Base-by-base conservation (phyloP, 371 early-diverging fungal species). In the Gilbertella persicaria region DNA sequence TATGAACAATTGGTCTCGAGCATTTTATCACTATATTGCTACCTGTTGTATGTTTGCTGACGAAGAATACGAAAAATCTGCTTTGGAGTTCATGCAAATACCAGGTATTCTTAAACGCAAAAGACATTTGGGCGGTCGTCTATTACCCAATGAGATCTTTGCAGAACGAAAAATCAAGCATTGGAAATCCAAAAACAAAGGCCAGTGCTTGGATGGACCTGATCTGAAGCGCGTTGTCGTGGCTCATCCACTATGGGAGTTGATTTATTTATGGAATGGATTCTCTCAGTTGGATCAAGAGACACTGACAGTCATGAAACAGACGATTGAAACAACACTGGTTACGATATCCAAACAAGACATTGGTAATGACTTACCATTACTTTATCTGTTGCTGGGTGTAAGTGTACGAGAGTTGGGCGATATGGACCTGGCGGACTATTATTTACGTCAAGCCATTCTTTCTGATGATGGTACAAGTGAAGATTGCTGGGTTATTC, bases 41-140 rank as follows among this genome's bases (percentile, higher is more conserved):
- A 71, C 78, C 0, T 78, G 78, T 19, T 78, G 78, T 45, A 69
- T 78, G 70, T 78, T 72, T 70, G 75, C 71, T 5, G 66, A 78
- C 38, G 75, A 72, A 46, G 73, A 74, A 47, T 78, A 74, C 35
- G 78, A 71, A 23, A 74, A 78, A 52, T 66, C 75, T 9, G 72
- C 75, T 4, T 41, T 68, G 5, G 75, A 78, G 42, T 78, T 69
- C 28, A 62, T 70, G 48, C 67, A 78, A 20, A 72, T 78, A 14
- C 72, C 73, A 0, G 24, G 25, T 21, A 64, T 78, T 13, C 25
- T 74, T 21, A 67, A 66, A 13, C 62, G 75, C 7, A 69, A 70
- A 36, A 48, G 59, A 35, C 67, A 67, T 16, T 48, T 68, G 5
- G 70, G 71, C 0, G 67, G 65, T 10, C 55, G 66, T 4, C 48